Evolutionary conservation across 2,329 filamentous ascomycete genomes (phyloP).

Genomic region (Cercospora brassicicola): DNA sequence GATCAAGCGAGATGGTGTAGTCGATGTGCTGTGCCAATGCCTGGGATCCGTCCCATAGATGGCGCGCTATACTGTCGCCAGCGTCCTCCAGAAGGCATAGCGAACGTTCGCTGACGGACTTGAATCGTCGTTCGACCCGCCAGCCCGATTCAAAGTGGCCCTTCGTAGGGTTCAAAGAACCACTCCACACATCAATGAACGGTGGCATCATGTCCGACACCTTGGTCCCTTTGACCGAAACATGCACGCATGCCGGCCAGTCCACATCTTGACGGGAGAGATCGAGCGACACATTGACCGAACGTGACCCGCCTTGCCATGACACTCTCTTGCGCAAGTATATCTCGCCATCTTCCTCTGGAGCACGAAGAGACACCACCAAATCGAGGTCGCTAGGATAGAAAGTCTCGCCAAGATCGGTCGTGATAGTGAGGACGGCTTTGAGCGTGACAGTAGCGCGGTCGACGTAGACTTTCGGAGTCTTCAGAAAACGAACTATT

Average conservation of each 20-base stretch:
- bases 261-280: conserved; percentile 42
- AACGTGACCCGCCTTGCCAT: conserved; percentile 49
- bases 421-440: conserved; percentile 63
- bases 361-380: conserved; percentile 41
- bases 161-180: conserved; percentile 44
- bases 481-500: conserved; percentile 64
- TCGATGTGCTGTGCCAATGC: conserved; percentile 57
- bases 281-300: conserved; percentile 47
- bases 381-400: conserved; percentile 52
- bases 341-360: conserved; percentile 40
- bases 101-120: conserved; percentile 42
- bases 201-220: conserved; percentile 39
- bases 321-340: conserved; percentile 46
- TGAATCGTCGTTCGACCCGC: conserved; percentile 58
- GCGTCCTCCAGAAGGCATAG: conserved; percentile 66
- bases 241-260: conserved; percentile 45
- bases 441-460: conserved; percentile 46
- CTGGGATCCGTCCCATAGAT: conserved; percentile 68
- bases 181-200: conserved; percentile 60
- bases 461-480: conserved; percentile 53
- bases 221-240: conserved; percentile 40
- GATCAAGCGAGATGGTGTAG: conserved; percentile 42
- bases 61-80: conserved; percentile 69
- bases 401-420: conserved; percentile 67
- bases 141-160: conserved; percentile 49